These are phyloP conservation scores for Neonothopanus nambi DNA, from an alignment of 1,284 basidiomycete species.

Conservation along the genomic window DNA sequence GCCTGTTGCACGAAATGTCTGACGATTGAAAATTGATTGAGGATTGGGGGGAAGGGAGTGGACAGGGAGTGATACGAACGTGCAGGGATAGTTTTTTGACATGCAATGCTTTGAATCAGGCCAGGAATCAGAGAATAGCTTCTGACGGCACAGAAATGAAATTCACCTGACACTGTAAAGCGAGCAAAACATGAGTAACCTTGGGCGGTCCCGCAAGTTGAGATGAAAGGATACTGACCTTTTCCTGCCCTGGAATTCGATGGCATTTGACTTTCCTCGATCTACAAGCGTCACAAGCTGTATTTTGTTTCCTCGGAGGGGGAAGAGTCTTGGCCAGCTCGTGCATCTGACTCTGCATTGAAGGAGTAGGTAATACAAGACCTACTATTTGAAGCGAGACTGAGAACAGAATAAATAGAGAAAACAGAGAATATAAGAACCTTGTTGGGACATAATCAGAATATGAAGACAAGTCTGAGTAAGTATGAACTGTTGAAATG, in stretches of 20 bases:
- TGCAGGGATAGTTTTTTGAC: slow-evolving; percentile 82
- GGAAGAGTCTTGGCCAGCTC: slow-evolving; percentile 74
- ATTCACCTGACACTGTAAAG: slow-evolving; percentile 62
- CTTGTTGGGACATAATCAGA: slow-evolving; percentile 44
- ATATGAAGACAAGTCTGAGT: slow-evolving; percentile 32
- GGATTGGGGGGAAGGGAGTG: slow-evolving; percentile 17
- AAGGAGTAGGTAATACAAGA: slow-evolving; percentile 58
- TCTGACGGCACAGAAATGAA: slow-evolving; percentile 10
- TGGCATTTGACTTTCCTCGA: slow-evolving; percentile 83
- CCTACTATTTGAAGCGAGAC: slow-evolving; percentile 26
- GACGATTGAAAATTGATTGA: slow-evolving; percentile 18
- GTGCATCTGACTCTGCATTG: slow-evolving; percentile 74
- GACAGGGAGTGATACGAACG: slow-evolving; percentile 47
- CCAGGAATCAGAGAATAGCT: slow-evolving; percentile 15
- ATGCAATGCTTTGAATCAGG: slow-evolving; percentile 61
- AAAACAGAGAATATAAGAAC: slow-evolving; percentile 29
- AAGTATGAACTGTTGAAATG: slow-evolving; percentile 22
- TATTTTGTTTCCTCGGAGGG: slow-evolving; percentile 84
- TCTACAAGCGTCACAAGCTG: slow-evolving; percentile 88
- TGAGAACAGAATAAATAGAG: slow-evolving; percentile 18
- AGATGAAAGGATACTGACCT: slow-evolving; percentile 46
- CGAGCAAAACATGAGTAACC: slow-evolving; percentile 20
- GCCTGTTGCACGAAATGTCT: slow-evolving; percentile 81
- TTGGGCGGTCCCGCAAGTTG: neutral
- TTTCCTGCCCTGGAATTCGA: slow-evolving; percentile 72